Evolutionary conservation across 768 basidiomycete genomes (phyloP), one percentile per base, ranked within the genome.

Genomic region (Leccinum uliginosum): DNA sequence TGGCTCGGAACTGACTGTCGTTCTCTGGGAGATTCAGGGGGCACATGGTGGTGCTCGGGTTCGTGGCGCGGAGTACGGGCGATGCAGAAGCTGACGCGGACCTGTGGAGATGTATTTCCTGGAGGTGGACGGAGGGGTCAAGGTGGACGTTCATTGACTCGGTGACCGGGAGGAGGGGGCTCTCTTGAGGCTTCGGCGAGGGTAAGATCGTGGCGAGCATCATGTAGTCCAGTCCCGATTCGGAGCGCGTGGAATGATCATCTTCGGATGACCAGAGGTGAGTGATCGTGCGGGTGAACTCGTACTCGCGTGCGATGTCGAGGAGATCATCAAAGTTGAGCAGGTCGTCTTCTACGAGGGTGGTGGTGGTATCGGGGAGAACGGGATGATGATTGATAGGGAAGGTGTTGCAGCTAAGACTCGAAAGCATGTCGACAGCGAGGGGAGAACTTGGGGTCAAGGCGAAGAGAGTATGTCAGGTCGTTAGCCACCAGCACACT

Each of bases 291-390:
- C 38, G 59, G 24, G 66, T 55, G 57, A 66, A 68, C 52, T 71
- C 69, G 55, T 64, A 70, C 34, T 68, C 67, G 45, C 46, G 62
- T 1, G 68, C 68, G 15, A 69, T 68, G 26, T 70, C 68, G 58
- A 69, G 68, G 53, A 69, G 54, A 46, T 64, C 66, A 19, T 69
- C 64, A 51, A 69, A 68, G 55, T 51, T 48, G 51, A 69, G 65
- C 5, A 53, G 49, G 23, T 57, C 56, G 5, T 59, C 53, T 19
- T 58, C 50, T 19, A 21, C 17, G 11, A 6, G 34, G 10, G 32
- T n/a, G 4, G 23, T 21, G 15, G n/a, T 27, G 35, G 5, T 6
- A 15, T 50, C 52, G 6, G 47, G 30, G 17, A n/a, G n/a, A 23
- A 14, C 24, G 43, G 56, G 53, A 43, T 53, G 53, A 43, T 53